Evolutionary conservation across 768 basidiomycete genomes (phyloP).

Genomic region (Termitomyces sp.): DNA sequence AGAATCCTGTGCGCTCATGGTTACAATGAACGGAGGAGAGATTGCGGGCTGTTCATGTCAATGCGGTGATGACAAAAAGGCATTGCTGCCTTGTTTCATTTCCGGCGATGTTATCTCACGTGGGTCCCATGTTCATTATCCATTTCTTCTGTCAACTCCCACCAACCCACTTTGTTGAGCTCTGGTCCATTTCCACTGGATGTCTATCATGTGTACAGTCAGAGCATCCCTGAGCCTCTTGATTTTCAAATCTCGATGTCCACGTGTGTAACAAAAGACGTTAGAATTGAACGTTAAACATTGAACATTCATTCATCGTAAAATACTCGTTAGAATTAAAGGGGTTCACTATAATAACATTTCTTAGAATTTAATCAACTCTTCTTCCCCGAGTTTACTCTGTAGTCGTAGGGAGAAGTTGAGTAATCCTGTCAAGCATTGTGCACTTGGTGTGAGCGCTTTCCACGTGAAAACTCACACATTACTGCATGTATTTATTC

Average conservation of each 20-base stretch:
- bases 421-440: neutral
- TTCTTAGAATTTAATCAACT: too few relatives aligned
- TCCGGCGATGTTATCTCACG: slow-evolving; percentile 6
- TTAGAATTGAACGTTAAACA: neutral
- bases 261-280: neutral
- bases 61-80: neutral
- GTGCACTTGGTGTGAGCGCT: neutral
- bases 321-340: neutral
- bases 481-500: neutral
- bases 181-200: neutral
- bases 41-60: slow-evolving; percentile 7
- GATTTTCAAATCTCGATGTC: neutral
- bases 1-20: slow-evolving; percentile 12
- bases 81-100: slow-evolving; percentile 12
- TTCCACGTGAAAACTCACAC: neutral
- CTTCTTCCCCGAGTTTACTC: neutral
- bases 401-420: neutral
- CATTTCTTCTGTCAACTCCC: neutral
- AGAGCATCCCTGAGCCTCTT: neutral
- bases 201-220: neutral
- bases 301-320: too few relatives aligned
- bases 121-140: neutral
- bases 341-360: neutral
- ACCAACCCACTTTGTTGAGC: neutral
- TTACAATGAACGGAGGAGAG: slow-evolving; percentile 1